These are phyloP conservation scores for Tolypocladium ovalisporum DNA, from an alignment of 2,329 filamentous ascomycete genomes.

Conservation along the genomic window DNA sequence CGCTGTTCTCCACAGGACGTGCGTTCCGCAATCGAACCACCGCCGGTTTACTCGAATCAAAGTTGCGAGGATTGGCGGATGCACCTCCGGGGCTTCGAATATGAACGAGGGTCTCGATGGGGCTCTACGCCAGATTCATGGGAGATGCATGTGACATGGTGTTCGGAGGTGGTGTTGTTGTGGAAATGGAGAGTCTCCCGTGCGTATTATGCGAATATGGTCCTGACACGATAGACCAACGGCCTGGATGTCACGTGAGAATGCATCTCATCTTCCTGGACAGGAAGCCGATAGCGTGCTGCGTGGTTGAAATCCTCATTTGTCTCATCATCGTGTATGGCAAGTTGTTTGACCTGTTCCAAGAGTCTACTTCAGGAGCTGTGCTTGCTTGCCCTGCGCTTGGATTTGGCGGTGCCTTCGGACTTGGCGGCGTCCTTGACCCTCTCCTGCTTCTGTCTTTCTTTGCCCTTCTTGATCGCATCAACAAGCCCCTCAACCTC, in stretches of 20 bases:
- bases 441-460: conserved; percentile 14
- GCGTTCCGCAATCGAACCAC: neutral
- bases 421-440: neutral
- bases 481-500: conserved; percentile 28
- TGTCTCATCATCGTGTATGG: neutral
- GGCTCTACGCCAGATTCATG: neutral
- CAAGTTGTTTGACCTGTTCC: neutral
- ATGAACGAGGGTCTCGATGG: neutral
- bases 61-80: neutral
- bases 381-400: neutral
- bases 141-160: neutral
- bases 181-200: neutral
- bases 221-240: neutral
- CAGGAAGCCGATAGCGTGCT: no score
- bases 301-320: neutral
- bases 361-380: neutral
- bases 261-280: neutral
- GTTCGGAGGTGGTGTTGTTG: neutral
- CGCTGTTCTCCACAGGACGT: neutral
- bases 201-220: no score
- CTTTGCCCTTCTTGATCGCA: conserved; percentile 32
- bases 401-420: neutral
- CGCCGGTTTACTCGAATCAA: neutral
- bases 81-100: neutral
- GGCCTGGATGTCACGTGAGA: neutral